phyloP scores from a whole-genome alignment of 116 monocot genomes.

The Iris pallida region DNA sequence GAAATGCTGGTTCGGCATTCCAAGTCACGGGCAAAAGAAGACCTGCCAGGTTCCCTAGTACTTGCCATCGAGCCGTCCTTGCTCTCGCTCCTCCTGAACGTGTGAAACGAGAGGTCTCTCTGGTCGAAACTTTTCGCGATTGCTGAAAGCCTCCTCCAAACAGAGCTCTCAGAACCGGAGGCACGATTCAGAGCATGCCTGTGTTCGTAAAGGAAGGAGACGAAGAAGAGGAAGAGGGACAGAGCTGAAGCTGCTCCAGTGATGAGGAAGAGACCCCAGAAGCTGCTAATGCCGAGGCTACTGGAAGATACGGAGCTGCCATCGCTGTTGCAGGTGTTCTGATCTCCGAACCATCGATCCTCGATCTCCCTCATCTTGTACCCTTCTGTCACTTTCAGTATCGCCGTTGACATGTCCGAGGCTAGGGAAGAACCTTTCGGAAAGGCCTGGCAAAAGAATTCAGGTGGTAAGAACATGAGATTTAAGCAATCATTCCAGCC shows the following conservation, averaged over 20 bases:
- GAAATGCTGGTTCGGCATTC: no score
- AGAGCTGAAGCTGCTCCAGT: conserved; percentile 24
- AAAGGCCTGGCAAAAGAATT: conserved; percentile 23
- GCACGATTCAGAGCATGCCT: conserved; percentile 5
- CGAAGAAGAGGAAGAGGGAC: conserved; percentile 12
- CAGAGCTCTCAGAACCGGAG: not conserved
- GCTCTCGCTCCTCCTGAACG: conserved; percentile 5
- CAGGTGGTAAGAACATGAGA: no score
- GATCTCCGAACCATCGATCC: conserved; percentile 23
- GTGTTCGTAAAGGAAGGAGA: conserved; percentile 16
- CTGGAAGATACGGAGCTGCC: conserved; percentile 6
- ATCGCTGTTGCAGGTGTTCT: conserved; percentile 1
- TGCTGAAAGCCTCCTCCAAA: not conserved
- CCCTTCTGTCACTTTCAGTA: conserved; percentile 35
- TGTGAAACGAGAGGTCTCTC: conserved; percentile 17
- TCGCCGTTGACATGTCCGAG: conserved; percentile 37
- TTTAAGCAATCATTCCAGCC: no score
- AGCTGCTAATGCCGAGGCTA: conserved; percentile 34
- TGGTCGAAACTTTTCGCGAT: conserved; percentile 13
- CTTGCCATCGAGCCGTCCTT: no score
- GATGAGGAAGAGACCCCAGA: conserved; percentile 55
- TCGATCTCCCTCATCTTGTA: conserved; percentile 22
- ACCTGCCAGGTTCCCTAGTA: no score
- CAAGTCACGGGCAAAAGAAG: no score
- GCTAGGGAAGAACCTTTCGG: conserved; percentile 43